Conservation (phyloP, 1,139 yeast genomes). For the Pneumocystis carinii region DNA sequence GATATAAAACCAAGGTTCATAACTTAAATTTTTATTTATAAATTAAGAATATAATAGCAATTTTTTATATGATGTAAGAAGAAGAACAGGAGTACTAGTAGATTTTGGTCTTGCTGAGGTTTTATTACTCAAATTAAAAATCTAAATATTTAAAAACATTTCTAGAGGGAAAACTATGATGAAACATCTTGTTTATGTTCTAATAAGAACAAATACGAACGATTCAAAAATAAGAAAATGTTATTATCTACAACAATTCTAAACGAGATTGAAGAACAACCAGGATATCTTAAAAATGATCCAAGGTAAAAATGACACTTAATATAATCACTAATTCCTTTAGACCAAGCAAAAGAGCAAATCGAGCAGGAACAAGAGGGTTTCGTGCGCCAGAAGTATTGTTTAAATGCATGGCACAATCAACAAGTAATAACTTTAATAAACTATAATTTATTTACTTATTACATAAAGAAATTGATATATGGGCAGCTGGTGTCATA, state of each 20-base stretch:
- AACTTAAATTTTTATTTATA: neutral
- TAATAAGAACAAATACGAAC: neutral
- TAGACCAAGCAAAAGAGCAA: slow-evolving; percentile 81
- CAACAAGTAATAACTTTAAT: slow-evolving; percentile 26
- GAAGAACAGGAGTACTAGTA: slow-evolving; percentile 68
- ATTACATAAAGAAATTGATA: slow-evolving; percentile 38
- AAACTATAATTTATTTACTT: neutral
- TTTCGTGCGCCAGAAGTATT: slow-evolving; percentile 91
- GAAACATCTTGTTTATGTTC: slow-evolving; percentile 1
- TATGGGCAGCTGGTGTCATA: slow-evolving; percentile 89
- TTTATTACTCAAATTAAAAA: neutral
- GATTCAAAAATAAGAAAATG: neutral
- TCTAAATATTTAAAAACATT: neutral
- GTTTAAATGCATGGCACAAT: slow-evolving; percentile 73
- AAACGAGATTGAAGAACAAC: neutral
- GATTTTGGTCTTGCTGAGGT: slow-evolving; percentile 84
- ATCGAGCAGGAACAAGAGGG: slow-evolving; percentile 96
- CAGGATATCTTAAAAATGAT: slow-evolving; percentile 60
- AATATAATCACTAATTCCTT: slow-evolving; percentile 15
- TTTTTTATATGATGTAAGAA: slow-evolving; percentile 62
- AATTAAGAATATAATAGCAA: slow-evolving; percentile 25
- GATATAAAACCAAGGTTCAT: slow-evolving; percentile 57
- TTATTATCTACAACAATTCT: neutral
- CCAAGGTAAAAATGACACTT: slow-evolving; percentile 16
- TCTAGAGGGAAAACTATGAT: slow-evolving; percentile 1